Base-by-base conservation (phyloP, 2,329 filamentous ascomycete species). In the Harringtonia lauricola region DNA sequence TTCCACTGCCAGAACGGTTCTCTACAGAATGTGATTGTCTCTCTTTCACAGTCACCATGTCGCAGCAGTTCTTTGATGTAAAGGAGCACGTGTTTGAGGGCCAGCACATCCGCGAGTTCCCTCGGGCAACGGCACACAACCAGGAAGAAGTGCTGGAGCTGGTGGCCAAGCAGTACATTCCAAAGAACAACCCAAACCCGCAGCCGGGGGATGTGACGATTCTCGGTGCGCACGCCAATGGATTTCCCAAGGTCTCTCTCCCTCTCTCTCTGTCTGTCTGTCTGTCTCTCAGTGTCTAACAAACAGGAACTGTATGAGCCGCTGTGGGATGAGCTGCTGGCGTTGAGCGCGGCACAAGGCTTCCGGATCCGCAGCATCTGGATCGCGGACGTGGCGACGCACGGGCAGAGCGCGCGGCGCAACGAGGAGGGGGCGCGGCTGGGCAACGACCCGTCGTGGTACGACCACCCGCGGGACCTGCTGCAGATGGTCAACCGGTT, bases 391-490 rank as follows among this genome's bases (percentile, higher is more conserved):
- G 77, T 84, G n/a, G 80, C 86, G 26, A 81, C 87, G 58, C 86
- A 95, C 65, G 89, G 89, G 30, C 70, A 77, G 54, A 94, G 85
- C 57, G 79, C 83, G 33, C 66, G 85, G 12, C 57, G 94, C 35
- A 96, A 95, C 59, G 83, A n/a, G n/a, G n/a, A n/a, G n/a, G n/a
- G 89, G 61, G 59, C 70, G 34, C 68, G 72, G 12, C 65, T 94
- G 2, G 90, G 89, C 44, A 85, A 95, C 59, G 89, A 96, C 60
- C 87, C 88, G 30, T 79, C 77, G 53, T 96, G 89, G 89, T 72
- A 81, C 50, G 90, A 96, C 63, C 81, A 92, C 59, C 67, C 85
- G 37, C 79, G 89, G 38, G 90, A 96, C 60, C 75, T 95, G 4
- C 72, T 92, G 17, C 79, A 90, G 57, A 75, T 95, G 63, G 74